Evolutionary conservation across 2,329 filamentous ascomycete species (phyloP).

Genomic region (Rhytidhysteron rufulum): DNA sequence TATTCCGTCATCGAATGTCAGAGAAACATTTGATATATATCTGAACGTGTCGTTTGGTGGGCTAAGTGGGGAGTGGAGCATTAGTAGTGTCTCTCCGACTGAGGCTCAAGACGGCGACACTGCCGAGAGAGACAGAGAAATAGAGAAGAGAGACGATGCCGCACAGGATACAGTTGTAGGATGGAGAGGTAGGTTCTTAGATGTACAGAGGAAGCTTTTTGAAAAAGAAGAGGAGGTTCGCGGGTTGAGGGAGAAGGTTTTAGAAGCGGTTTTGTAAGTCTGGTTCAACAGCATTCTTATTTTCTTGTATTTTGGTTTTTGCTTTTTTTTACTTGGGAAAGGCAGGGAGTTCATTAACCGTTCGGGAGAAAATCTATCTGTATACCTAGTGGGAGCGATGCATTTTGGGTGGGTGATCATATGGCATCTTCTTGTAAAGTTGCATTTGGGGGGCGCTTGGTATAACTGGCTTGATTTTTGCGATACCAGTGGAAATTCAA

Average conservation of each 20-base stretch:
- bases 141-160: slow-evolving; percentile 11
- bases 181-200: slow-evolving; percentile 33
- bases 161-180: slow-evolving; percentile 14
- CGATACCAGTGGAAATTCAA: too few relatives aligned
- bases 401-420: neutral
- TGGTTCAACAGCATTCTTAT: neutral
- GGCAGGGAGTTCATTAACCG: too few relatives aligned
- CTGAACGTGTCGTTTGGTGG: slow-evolving; percentile 42
- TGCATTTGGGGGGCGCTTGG: neutral
- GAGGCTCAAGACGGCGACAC: slow-evolving; percentile 3
- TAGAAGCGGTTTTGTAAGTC: slow-evolving; percentile 38
- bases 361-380: too few relatives aligned
- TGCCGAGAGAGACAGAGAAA: slow-evolving; percentile 6
- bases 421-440: neutral
- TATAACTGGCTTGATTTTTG: too few relatives aligned
- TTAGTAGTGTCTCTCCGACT: slow-evolving; percentile 34
- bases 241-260: slow-evolving; percentile 32
- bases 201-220: slow-evolving; percentile 30
- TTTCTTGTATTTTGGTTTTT: neutral
- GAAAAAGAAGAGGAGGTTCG: slow-evolving; percentile 32
- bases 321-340: too few relatives aligned
- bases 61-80: slow-evolving; percentile 40
- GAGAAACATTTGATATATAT: slow-evolving; percentile 42
- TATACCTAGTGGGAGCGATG: slow-evolving; percentile 1
- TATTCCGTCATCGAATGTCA: slow-evolving; percentile 15